phyloP scores from a whole-genome alignment of 192 early-diverging fungal genomes.

The Geranomyces variabilis region DNA sequence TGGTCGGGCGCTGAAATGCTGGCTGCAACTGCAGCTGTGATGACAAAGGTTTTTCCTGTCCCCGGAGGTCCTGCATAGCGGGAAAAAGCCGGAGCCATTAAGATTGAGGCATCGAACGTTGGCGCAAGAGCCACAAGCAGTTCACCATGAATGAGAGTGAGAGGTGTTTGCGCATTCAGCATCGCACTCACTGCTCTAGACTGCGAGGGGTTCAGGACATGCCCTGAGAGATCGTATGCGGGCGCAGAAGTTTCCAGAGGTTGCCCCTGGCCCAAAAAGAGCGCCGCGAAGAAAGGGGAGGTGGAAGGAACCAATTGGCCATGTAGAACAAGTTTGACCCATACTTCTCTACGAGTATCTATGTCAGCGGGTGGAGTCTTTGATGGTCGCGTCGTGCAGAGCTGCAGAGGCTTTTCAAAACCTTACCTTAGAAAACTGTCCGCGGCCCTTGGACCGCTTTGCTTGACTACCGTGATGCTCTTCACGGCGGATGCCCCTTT shows the following conservation, averaged over 20 bases:
- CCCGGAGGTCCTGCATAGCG: constrained; percentile 6
- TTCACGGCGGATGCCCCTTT: background rate
- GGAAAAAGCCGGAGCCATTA: background rate
- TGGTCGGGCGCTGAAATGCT: constrained; percentile 18
- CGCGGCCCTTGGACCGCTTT: background rate
- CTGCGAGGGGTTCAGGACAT: background rate
- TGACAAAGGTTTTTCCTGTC: constrained; percentile 25
- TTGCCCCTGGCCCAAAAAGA: constrained; percentile 16
- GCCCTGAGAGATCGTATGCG: constrained; percentile 7
- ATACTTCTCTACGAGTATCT: constrained; percentile 18
- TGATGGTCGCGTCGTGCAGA: too few relatives aligned
- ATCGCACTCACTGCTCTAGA: constrained; percentile 7
- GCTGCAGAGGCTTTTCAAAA: constrained; percentile 1
- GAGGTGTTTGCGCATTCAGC: constrained; percentile 11
- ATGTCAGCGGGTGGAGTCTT: too few relatives aligned
- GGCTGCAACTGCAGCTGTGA: constrained; percentile 25
- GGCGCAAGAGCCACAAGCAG: background rate
- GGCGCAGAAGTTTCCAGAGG: background rate
- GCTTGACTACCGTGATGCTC: constrained; percentile 20
- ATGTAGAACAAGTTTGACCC: constrained; percentile 19
- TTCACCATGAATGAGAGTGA: constrained; percentile 23
- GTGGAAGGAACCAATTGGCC: background rate
- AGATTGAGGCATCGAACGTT: background rate
- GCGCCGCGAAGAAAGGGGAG: background rate
- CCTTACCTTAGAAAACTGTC: constrained; percentile 18